Conservation (phyloP, 495 filamentous ascomycete species). For the Recurvomyces mirabilis region DNA sequence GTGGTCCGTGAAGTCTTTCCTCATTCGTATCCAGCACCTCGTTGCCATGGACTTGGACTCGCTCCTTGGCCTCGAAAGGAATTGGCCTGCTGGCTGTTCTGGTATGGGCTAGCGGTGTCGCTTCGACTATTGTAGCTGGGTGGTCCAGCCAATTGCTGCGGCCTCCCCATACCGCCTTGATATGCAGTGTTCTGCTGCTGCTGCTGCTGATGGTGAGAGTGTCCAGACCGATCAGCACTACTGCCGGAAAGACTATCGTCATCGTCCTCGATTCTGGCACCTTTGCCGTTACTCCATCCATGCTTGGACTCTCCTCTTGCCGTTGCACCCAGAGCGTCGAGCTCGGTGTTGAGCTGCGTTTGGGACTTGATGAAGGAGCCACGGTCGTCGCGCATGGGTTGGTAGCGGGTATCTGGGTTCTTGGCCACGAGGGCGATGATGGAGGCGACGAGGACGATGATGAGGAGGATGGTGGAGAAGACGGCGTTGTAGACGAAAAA, state of each 20-base stretch:
- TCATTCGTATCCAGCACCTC: constrained; percentile 53
- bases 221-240: constrained; percentile 1
- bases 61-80: constrained; percentile 3
- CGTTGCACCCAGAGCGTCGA: constrained; percentile 87
- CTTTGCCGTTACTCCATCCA: constrained; percentile 44
- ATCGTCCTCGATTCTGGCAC: constrained; percentile 63
- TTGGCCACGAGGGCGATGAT: constrained; percentile 75
- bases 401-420: constrained; percentile 92
- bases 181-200: constrained; percentile 6
- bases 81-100: constrained; percentile 8
- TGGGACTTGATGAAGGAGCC: constrained; percentile 98
- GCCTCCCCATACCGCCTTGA: constrained; percentile 7
- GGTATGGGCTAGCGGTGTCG: constrained; percentile 1
- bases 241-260: constrained; percentile 32
- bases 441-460: constrained; percentile 81
- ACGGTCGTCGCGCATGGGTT: constrained; percentile 92
- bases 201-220: too few species aligned
- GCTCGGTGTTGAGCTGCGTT: constrained; percentile 74
- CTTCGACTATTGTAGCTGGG: constrained; percentile 6
- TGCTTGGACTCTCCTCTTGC: constrained; percentile 73
- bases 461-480: constrained; percentile 72
- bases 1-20: too few species aligned
- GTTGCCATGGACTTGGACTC: constrained; percentile 49
- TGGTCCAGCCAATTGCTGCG: too few species aligned
- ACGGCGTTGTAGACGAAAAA: constrained; percentile 88